Conservation (phyloP, 257 asterid genomes). For the Anisodus acutangulus region DNA sequence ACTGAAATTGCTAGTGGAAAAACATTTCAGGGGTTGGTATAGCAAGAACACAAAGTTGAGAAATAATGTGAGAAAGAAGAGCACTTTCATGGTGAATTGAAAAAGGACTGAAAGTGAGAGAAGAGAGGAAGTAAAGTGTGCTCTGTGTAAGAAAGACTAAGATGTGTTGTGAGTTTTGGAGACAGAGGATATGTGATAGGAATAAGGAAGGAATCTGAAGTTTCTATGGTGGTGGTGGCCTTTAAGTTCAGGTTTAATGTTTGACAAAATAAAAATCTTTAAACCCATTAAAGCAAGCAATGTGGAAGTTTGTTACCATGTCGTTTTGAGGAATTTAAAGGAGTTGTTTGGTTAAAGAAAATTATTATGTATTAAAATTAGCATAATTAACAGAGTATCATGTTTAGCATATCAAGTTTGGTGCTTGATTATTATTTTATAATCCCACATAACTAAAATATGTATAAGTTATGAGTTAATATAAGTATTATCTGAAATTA, state of each 20-base stretch:
- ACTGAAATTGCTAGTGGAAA: background rate
- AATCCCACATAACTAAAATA: background rate
- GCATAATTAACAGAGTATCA: background rate
- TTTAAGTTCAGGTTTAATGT: background rate
- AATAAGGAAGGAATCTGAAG: background rate
- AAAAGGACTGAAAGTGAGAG: background rate
- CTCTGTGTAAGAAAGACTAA: background rate
- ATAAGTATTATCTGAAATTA: too few species aligned
- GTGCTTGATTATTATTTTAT: background rate
- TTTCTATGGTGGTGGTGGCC: background rate
- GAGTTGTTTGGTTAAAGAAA: background rate
- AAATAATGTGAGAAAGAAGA: background rate
- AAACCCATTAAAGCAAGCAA: background rate
- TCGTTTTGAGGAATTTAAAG: background rate
- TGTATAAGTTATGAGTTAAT: too few species aligned
- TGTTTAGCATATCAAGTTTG: background rate
- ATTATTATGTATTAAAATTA: too few species aligned
- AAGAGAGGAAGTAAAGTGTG: background rate
- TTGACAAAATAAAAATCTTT: background rate
- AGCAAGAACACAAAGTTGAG: background rate
- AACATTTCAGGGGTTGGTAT: background rate
- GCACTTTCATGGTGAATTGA: background rate
- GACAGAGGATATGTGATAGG: background rate
- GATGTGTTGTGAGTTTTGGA: conserved; percentile 8
- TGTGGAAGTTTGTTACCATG: background rate